phyloP scores from a whole-genome alignment of 2,329 filamentous ascomycete genomes.

The Colletotrichum theobromicola region DNA sequence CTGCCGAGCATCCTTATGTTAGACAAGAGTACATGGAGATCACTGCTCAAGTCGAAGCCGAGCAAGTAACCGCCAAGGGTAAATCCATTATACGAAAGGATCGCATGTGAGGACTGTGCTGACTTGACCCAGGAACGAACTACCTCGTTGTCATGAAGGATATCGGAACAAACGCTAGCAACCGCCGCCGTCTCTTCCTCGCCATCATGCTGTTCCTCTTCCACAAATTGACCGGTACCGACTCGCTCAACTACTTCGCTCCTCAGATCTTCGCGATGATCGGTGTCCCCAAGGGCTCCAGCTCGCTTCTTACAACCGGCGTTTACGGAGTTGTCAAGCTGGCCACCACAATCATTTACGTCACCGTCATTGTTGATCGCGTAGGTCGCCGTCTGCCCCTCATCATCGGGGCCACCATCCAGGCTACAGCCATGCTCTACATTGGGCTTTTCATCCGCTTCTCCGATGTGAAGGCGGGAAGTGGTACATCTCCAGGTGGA shows the following conservation, averaged over 20 bases:
- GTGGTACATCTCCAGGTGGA: slow-evolving; percentile 41
- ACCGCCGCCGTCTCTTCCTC: slow-evolving; percentile 37
- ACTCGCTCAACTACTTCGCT: slow-evolving; percentile 44
- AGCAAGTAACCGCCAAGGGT: slow-evolving; percentile 6
- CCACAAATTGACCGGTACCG: slow-evolving; percentile 46
- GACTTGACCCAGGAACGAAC: slow-evolving; percentile 17
- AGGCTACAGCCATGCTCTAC: slow-evolving; percentile 29
- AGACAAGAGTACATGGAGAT: slow-evolving; percentile 23
- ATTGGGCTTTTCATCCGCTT: slow-evolving; percentile 38
- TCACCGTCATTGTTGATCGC: slow-evolving; percentile 34
- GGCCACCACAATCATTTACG: slow-evolving; percentile 26
- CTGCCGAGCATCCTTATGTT: slow-evolving; percentile 19
- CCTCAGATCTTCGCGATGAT: slow-evolving; percentile 45
- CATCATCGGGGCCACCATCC: slow-evolving; percentile 27
- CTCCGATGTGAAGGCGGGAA: slow-evolving; percentile 30
- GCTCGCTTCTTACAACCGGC: slow-evolving; percentile 40
- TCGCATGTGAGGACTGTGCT: too few species aligned
- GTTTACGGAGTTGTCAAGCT: slow-evolving; percentile 31
- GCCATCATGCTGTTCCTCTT: slow-evolving; percentile 41
- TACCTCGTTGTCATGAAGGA: slow-evolving; percentile 39
- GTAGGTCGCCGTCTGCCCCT: slow-evolving; percentile 31
- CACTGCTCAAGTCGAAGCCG: slow-evolving; percentile 12
- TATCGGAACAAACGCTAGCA: slow-evolving; percentile 32
- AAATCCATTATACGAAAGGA: too few species aligned
- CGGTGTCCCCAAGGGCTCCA: slow-evolving; percentile 35